phyloP scores from a whole-genome alignment of 345 rosid genomes.

The Eutrema japonicum region DNA sequence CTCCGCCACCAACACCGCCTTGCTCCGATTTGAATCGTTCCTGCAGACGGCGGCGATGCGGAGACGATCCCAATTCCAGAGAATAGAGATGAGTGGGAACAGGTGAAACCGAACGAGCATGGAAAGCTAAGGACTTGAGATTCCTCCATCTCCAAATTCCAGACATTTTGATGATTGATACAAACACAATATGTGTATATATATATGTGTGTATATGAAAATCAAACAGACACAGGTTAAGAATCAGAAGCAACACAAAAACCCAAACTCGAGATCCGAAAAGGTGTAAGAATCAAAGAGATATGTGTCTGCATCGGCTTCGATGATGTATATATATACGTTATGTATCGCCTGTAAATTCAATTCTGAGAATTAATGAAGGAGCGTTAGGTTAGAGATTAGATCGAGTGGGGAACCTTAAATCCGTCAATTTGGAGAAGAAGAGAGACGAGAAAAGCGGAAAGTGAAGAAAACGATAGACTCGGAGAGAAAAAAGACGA shows the following conservation, averaged over 20 bases:
- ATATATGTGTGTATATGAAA: not conserved
- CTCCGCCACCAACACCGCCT: conserved; percentile 52
- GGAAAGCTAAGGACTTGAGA: conserved; percentile 50
- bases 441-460: conserved; percentile 35
- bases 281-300: not conserved
- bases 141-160: conserved; percentile 74
- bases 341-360: not conserved
- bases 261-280: conserved; percentile 33
- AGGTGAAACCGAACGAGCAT: conserved; percentile 38
- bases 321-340: conserved; percentile 34
- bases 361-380: conserved; percentile 16
- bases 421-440: conserved; percentile 36
- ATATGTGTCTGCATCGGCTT: conserved; percentile 39
- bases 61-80: conserved; percentile 50
- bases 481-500: conserved; percentile 48
- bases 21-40: conserved; percentile 78
- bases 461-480: conserved; percentile 38
- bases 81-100: conserved; percentile 53
- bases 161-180: conserved; percentile 48
- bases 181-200: not conserved
- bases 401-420: conserved; percentile 35
- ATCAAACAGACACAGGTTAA: not conserved
- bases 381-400: conserved; percentile 40
- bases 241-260: not conserved
- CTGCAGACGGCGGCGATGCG: conserved; percentile 55